These are phyloP conservation scores for Pelargonium cotyledonis DNA, from an alignment of 441 rosid genomes.

Conservation along the genomic window DNA sequence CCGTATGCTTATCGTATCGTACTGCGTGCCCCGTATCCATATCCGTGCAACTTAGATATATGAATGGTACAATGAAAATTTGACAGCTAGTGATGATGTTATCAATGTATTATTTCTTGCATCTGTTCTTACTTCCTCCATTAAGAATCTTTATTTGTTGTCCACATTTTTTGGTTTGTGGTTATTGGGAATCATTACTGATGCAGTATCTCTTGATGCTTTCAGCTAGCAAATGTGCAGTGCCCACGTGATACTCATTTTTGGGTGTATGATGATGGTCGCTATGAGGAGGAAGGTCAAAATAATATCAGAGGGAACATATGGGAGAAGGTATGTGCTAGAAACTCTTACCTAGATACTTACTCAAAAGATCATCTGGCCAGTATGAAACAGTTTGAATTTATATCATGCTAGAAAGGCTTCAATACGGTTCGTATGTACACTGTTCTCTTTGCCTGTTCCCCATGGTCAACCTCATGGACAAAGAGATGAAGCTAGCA, in stretches of 20 bases:
- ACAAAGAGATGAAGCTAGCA: slow-evolving; percentile 53
- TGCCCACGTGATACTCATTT: slow-evolving; percentile 98
- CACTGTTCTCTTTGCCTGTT: slow-evolving; percentile 69
- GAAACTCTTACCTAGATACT: slow-evolving; percentile 10
- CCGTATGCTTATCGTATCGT: too few relatives aligned
- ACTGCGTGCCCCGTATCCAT: too few relatives aligned
- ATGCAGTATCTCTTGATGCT: slow-evolving; percentile 14
- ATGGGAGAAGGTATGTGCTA: slow-evolving; percentile 82
- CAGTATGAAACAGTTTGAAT: slow-evolving; percentile 23
- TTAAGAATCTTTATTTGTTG: neutral
- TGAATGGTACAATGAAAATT: neutral
- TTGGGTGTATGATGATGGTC: slow-evolving; percentile 99
- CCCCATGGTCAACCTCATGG: slow-evolving; percentile 53
- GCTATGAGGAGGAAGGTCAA: slow-evolving; percentile 99
- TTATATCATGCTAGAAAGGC: slow-evolving; percentile 54
- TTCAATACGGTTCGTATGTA: slow-evolving; percentile 58
- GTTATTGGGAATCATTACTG: neutral
- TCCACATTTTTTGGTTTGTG: neutral
- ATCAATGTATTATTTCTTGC: neutral
- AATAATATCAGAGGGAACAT: slow-evolving; percentile 96
- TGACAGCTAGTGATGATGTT: neutral
- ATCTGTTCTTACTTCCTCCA: neutral
- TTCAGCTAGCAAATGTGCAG: slow-evolving; percentile 89
- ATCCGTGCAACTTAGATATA: neutral
- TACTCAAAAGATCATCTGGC: slow-evolving; percentile 7